phyloP scores from a whole-genome alignment of 352 stramenopile genomes.

The Thalassiosira livingstoniorum region DNA sequence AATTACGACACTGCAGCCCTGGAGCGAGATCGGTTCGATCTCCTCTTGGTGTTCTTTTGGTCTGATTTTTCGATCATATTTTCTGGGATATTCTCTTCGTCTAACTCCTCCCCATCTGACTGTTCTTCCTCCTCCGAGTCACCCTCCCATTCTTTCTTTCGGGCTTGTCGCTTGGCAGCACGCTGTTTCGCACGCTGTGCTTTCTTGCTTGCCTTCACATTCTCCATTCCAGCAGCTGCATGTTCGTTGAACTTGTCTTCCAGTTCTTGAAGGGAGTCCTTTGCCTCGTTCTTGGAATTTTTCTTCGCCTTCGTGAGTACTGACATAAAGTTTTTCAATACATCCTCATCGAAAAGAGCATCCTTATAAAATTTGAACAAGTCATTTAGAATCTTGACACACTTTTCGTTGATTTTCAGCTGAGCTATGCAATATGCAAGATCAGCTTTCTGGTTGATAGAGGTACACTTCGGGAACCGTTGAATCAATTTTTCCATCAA shows the following conservation, averaged over 20 bases:
- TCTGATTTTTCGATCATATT: conserved; percentile 6
- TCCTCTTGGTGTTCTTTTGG: conserved; percentile 23
- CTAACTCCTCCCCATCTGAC: conserved; percentile 35
- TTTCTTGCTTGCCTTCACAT: conserved; percentile 76
- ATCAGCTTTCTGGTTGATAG: conserved; percentile 86
- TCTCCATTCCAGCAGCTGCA: conserved; percentile 69
- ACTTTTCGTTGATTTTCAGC: conserved; percentile 93
- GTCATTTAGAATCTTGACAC: conserved; percentile 92
- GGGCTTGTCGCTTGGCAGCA: conserved; percentile 43
- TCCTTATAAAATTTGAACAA: conserved; percentile 92
- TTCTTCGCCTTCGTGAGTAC: conserved; percentile 88
- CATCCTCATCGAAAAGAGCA: conserved; percentile 89
- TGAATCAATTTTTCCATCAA: conserved; percentile 94
- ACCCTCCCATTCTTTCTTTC: conserved; percentile 54
- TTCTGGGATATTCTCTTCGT: conserved; percentile 53
- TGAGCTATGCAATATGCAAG: conserved; percentile 95
- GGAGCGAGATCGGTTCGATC: conserved; percentile 16
- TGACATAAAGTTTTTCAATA: conserved; percentile 91
- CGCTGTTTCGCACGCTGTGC: conserved; percentile 69
- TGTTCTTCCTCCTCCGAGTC: conserved; percentile 50
- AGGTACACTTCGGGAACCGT: conserved; percentile 89
- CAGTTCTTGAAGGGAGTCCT: conserved; percentile 79
- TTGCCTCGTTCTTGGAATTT: conserved; percentile 76
- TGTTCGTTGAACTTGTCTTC: conserved; percentile 78
- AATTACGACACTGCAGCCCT: conserved; percentile 1